These are phyloP conservation scores for Mrakia gelida DNA, from an alignment of 768 basidiomycete genomes.

Conservation along the genomic window DNA sequence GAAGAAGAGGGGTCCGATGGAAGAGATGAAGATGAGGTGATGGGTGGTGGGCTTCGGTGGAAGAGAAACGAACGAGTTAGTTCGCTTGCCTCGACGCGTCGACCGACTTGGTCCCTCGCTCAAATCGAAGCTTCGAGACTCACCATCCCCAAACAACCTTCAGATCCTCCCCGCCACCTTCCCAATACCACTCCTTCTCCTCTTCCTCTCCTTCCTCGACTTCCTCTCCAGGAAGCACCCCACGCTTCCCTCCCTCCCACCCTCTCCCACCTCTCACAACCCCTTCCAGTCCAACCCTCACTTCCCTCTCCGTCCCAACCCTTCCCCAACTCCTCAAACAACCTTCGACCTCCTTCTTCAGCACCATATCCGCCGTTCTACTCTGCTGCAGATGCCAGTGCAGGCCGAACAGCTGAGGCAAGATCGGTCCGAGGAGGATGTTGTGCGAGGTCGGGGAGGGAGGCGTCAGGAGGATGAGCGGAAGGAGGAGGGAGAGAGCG, in stretches of 20 bases:
- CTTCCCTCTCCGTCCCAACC: constrained; percentile 55
- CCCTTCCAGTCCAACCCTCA: constrained; percentile 56
- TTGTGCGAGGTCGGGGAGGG: constrained; percentile 39
- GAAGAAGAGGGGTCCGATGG: constrained; percentile 43
- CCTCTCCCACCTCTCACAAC: constrained; percentile 49
- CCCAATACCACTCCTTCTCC: constrained; percentile 54
- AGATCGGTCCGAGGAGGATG: constrained; percentile 62
- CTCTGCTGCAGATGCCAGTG: constrained; percentile 52
- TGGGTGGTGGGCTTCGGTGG: constrained; percentile 17
- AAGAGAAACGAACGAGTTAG: not conserved
- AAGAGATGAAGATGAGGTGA: constrained; percentile 40
- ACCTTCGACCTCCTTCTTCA: constrained; percentile 58
- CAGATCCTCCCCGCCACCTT: constrained; percentile 53
- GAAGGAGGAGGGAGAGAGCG: constrained; percentile 18
- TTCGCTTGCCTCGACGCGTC: not conserved
- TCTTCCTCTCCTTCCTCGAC: constrained; percentile 51
- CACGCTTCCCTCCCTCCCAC: constrained; percentile 44
- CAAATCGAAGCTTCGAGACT: constrained; percentile 36
- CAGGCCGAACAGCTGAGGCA: constrained; percentile 63
- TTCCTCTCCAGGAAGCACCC: not conserved
- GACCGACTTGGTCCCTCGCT: no score
- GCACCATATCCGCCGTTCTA: constrained; percentile 57
- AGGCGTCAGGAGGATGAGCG: constrained; percentile 25
- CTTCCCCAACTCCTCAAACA: constrained; percentile 72
- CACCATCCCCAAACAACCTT: constrained; percentile 42